A percentile compares a stretch with the other conserved stretches of the same genome.
phyloP scores from a whole-genome alignment of 345 rosid genomes.

The Balakata baccata region DNA sequence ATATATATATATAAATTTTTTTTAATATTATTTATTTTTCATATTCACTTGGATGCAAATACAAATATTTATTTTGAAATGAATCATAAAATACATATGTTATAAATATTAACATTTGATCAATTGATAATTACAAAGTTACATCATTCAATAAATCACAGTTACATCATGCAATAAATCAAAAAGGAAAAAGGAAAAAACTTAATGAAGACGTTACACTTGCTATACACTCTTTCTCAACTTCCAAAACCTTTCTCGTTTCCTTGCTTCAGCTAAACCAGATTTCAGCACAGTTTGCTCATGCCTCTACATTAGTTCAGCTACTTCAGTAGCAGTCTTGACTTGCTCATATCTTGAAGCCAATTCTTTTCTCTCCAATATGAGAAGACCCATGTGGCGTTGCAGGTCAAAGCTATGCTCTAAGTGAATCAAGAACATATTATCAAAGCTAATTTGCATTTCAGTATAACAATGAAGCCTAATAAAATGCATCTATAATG shows the following conservation, averaged over 20 bases:
- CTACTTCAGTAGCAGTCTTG: constrained; percentile 61
- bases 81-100: no score
- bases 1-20: no score
- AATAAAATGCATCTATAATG: background rate
- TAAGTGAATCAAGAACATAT: background rate
- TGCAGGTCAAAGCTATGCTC: constrained; percentile 70
- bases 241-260: constrained; percentile 81
- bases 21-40: no score
- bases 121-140: no score
- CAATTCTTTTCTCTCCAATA: constrained; percentile 71
- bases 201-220: constrained; percentile 53
- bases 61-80: no score
- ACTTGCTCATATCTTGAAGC: constrained; percentile 55
- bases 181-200: constrained; percentile 4
- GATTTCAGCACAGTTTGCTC: constrained; percentile 64
- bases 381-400: constrained; percentile 91
- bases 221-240: constrained; percentile 80
- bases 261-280: constrained; percentile 66
- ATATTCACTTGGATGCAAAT: no score
- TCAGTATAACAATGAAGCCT: background rate
- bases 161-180: no score
- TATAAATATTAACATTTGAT: no score
- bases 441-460: background rate
- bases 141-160: no score
- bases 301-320: constrained; percentile 53